phyloP scores from a whole-genome alignment of 2,329 filamentous ascomycete genomes.

The Bimuria novae-zelandiae region DNA sequence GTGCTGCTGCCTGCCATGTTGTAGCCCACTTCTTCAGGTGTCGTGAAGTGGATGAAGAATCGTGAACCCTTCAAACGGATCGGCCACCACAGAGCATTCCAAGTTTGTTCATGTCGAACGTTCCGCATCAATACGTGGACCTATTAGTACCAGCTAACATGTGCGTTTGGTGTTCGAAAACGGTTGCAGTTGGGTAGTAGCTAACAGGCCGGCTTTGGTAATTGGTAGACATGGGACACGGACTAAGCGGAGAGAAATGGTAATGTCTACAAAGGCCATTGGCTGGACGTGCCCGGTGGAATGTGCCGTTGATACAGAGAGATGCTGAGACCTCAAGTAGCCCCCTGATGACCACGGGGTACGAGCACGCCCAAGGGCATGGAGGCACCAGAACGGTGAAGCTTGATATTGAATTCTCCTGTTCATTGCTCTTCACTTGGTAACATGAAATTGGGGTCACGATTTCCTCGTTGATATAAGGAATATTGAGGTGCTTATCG shows the following conservation, averaged over 20 bases:
- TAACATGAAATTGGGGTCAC: too few relatives aligned
- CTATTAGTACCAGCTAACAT: background rate
- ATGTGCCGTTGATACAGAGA: background rate
- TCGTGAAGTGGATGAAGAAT: too few relatives aligned
- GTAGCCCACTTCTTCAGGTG: too few relatives aligned
- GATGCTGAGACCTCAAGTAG: too few relatives aligned
- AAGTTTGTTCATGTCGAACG: too few relatives aligned
- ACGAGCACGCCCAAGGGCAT: too few relatives aligned
- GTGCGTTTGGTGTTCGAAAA: background rate
- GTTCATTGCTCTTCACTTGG: background rate
- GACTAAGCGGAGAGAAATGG: background rate
- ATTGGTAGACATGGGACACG: constrained; percentile 3
- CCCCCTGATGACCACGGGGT: too few relatives aligned
- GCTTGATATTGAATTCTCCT: background rate
- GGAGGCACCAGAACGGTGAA: background rate
- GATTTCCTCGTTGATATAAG: too few relatives aligned
- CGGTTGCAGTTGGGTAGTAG: background rate
- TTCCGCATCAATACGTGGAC: background rate
- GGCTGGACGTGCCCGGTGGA: background rate
- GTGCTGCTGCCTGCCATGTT: too few relatives aligned
- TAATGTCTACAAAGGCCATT: background rate
- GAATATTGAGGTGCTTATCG: background rate
- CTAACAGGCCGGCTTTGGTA: constrained; percentile 1
- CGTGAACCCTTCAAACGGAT: too few relatives aligned
- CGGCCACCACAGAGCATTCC: too few relatives aligned